These are phyloP conservation scores for Aspergillus nanangensis DNA, from an alignment of 495 filamentous ascomycete genomes.

Conservation along the genomic window DNA sequence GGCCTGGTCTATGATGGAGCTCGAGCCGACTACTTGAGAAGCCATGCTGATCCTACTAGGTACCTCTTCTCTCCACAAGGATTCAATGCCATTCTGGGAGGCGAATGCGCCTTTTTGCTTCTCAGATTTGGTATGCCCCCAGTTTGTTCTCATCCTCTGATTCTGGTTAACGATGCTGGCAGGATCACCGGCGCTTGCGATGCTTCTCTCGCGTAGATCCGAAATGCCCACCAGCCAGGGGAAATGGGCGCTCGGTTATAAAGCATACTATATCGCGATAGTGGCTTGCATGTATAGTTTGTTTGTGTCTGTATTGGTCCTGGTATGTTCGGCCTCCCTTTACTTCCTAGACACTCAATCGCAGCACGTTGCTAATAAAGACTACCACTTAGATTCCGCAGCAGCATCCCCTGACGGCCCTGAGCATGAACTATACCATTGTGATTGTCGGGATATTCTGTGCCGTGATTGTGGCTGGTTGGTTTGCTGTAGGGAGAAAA, in stretches of 20 bases:
- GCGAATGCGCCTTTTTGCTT: slow-evolving; percentile 1
- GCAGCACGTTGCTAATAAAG: too few relatives aligned
- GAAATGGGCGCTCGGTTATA: too few relatives aligned
- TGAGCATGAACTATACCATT: slow-evolving; percentile 6
- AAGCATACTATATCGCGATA: too few relatives aligned
- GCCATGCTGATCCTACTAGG: neutral
- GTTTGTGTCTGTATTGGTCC: too few relatives aligned
- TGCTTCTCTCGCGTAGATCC: slow-evolving; percentile 1
- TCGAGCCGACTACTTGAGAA: neutral
- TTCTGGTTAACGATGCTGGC: neutral
- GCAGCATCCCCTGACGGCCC: neutral
- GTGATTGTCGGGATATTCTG: neutral
- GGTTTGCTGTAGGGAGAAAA: neutral
- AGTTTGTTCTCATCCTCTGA: neutral
- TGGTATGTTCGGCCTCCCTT: too few relatives aligned
- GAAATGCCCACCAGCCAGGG: too few relatives aligned
- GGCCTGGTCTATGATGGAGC: neutral
- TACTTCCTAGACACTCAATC: too few relatives aligned
- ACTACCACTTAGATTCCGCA: slow-evolving; percentile 4
- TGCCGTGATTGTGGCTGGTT: neutral
- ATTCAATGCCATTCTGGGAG: slow-evolving; percentile 5
- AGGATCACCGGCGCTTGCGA: neutral
- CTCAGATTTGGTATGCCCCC: slow-evolving; percentile 3
- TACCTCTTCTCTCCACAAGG: slow-evolving; percentile 3
- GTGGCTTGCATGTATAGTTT: too few relatives aligned